Base-by-base conservation (phyloP, 768 basidiomycete species). In the Hypholoma fasciculare region DNA sequence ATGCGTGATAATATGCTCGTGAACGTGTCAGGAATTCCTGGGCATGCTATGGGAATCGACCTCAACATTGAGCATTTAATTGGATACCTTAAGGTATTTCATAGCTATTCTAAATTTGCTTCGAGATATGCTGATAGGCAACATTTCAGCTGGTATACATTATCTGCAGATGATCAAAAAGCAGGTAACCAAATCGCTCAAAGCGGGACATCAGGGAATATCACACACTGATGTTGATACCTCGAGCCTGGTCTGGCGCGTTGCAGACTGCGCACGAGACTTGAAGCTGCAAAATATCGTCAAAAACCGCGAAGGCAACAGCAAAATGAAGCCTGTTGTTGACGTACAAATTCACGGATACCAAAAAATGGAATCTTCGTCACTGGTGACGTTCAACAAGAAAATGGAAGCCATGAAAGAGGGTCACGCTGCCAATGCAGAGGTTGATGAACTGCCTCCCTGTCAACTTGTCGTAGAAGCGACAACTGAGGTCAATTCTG, bases 21-120 rank as follows among this genome's bases (percentile, higher is more conserved):
- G n/a, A 74, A 75, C 38, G 7, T 64, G 0, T 64, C 70, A 0
- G 74, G 75, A 0, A 50, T 68, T 0, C 49, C 67, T 9, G 72
- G 71, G 1, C 70, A 75, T 49, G 60, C 39, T 12, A 76, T 76
- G 71, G 54, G 61, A 0, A 62, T 74, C 16, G 70, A 77, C 43
- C 14, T 74, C 6, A 75, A 77, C 48, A 74, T 76, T 0, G 70
- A 76, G 36, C 75, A 77, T 56, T 43, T 65, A 12, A 64, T 64
- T 54, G 54, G 58, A 5, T 30, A 64, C 9, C 30, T 64, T 2
- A 64, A 64, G 51, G 55, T 63, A 40, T 8, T 5, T 42, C n/a
- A n/a, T n/a, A n/a, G n/a, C n/a, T 23, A n/a, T n/a, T n/a, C n/a
- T n/a, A n/a, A n/a, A n/a, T n/a, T n/a, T n/a, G n/a, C n/a, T n/a